phyloP scores from a whole-genome alignment of 2,329 filamentous ascomycete genomes.

The Cryphonectria japonica region DNA sequence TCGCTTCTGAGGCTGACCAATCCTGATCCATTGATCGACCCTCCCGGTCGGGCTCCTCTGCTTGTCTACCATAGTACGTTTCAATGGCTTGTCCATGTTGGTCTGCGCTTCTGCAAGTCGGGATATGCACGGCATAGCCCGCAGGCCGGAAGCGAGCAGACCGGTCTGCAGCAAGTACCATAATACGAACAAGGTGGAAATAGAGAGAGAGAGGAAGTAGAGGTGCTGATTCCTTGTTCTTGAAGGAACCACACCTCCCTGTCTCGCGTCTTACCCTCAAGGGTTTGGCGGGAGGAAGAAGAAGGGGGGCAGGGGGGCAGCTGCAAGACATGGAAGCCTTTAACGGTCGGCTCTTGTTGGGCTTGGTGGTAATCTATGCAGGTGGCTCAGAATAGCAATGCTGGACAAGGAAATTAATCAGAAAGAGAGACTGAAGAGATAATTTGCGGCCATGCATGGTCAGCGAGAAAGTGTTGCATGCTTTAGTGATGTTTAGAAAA shows the following conservation, averaged over 20 bases:
- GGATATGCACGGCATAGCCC: constrained; percentile 9
- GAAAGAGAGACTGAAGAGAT: background rate
- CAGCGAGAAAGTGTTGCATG: background rate
- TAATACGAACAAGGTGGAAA: background rate
- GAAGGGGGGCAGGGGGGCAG: background rate
- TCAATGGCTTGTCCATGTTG: constrained; percentile 17
- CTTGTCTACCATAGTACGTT: background rate
- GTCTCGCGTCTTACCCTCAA: background rate
- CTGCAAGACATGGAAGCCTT: background rate
- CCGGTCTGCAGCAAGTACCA: background rate
- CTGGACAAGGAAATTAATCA: background rate
- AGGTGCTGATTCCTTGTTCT: background rate
- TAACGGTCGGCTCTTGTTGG: background rate
- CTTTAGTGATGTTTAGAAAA: background rate
- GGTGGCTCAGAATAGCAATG: background rate
- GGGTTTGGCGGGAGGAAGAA: background rate
- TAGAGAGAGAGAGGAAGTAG: background rate
- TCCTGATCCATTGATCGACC: constrained; percentile 6
- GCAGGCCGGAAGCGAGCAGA: constrained; percentile 4
- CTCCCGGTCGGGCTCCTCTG: background rate
- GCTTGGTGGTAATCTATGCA: background rate
- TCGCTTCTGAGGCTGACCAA: background rate
- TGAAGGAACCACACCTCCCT: background rate
- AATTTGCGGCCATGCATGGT: background rate
- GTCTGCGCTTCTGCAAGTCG: constrained; percentile 4